These are phyloP conservation scores for Phytopythium helicoides DNA, from an alignment of 352 stramenopile species.

Conservation along the genomic window DNA sequence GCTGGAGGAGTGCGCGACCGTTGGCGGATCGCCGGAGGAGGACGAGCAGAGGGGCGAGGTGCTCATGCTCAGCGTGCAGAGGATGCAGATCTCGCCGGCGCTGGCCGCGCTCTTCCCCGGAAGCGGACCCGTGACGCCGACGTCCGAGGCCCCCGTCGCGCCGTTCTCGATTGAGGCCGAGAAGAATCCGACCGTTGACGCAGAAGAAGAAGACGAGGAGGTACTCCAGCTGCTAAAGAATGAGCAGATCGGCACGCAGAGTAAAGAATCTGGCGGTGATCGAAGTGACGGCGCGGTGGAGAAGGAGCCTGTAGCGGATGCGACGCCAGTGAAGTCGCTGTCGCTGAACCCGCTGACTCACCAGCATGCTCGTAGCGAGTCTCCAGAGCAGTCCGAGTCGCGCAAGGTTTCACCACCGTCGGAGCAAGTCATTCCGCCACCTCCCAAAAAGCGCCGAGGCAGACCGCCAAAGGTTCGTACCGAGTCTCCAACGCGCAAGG, in stretches of 20 bases:
- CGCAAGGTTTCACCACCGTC: too few relatives aligned
- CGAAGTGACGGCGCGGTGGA: neutral
- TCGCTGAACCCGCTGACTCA: too few relatives aligned
- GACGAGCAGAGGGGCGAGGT: neutral
- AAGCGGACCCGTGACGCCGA: neutral
- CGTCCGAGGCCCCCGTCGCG: too few relatives aligned
- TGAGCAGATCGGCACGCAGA: too few relatives aligned
- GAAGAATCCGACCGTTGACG: neutral
- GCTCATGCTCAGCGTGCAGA: constrained; percentile 5
- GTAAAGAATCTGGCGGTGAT: neutral
- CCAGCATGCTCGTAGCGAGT: too few relatives aligned
- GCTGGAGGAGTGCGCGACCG: constrained; percentile 1
- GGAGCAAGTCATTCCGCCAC: too few relatives aligned
- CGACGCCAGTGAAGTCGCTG: neutral
- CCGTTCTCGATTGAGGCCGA: too few relatives aligned
- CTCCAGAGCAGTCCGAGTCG: too few relatives aligned
- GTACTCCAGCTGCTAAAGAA: neutral
- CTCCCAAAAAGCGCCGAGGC: too few relatives aligned
- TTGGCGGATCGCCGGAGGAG: neutral
- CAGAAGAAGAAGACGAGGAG: neutral
- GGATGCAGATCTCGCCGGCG: neutral
- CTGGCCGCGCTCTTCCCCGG: constrained; percentile 1
- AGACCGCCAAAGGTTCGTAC: too few relatives aligned
- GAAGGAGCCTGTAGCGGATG: neutral
- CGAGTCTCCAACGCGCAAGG: too few relatives aligned